Percentiles rank a stretch among this genome's conserved stretches.
These are phyloP conservation scores for Hericium alpestre DNA, from an alignment of 768 basidiomycete genomes.

Conservation along the genomic window DNA sequence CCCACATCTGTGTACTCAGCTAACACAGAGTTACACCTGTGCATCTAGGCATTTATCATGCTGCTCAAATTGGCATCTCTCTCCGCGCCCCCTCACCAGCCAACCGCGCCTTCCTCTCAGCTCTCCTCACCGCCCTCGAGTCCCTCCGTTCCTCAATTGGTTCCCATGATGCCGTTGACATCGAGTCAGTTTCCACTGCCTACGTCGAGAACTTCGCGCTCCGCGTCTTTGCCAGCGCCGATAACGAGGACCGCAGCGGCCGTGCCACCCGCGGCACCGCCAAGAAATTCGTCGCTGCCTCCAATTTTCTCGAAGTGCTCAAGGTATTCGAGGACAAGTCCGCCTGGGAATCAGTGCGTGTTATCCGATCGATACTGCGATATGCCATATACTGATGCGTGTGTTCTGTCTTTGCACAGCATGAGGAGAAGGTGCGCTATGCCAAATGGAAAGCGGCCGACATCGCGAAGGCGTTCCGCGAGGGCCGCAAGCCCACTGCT, in stretches of 20 bases:
- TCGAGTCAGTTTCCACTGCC: conserved; percentile 73
- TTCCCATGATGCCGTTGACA: conserved; percentile 68
- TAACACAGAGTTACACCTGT: too few species aligned
- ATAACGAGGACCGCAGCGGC: conserved; percentile 81
- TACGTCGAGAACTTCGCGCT: conserved; percentile 95
- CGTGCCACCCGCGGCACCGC: conserved; percentile 79
- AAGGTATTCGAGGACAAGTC: conserved; percentile 41
- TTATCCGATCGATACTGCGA: neutral
- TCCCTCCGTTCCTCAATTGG: conserved; percentile 67
- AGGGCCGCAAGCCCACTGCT: conserved; percentile 73
- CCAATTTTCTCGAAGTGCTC: conserved; percentile 88
- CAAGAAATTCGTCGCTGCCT: conserved; percentile 89
- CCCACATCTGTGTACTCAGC: neutral
- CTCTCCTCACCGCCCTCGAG: conserved; percentile 71
- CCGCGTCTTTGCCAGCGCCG: conserved; percentile 78
- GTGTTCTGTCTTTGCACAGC: conserved; percentile 31
- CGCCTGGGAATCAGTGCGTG: conserved; percentile 11
- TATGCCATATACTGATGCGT: neutral
- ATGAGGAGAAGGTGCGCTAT: conserved; percentile 82
- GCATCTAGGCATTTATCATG: conserved; percentile 73
- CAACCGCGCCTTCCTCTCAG: conserved; percentile 60
- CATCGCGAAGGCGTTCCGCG: conserved; percentile 89
- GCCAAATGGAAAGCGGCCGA: conserved; percentile 97
- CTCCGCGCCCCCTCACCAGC: conserved; percentile 55
- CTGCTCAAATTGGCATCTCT: conserved; percentile 77